Base-by-base conservation (phyloP, 169 alveolate genomes). In the Cystoisospora suis region DNA sequence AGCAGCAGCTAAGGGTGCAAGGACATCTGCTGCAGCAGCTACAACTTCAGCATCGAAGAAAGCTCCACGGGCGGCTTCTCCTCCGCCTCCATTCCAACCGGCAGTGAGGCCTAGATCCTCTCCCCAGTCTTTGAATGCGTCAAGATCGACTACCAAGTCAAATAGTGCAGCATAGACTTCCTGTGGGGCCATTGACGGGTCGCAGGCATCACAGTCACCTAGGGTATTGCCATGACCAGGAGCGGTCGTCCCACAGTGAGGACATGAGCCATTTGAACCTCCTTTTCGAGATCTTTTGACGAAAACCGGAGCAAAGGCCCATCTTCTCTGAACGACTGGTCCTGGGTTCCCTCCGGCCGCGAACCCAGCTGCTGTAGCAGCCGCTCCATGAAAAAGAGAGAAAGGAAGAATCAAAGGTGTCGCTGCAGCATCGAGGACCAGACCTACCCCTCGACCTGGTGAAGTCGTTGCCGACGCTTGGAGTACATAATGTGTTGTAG, bases 1-100 rank as follows among this genome's bases (percentile, higher is more conserved):
- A 5, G 53, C 83, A 17, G 23, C 3, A 9, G 83, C 83, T n/a
- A 72, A 53, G 2, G 83, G 83, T 56, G 83, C 83, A 1, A 72
- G 83, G 47, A 72, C 83, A 32, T 72, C 83, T 2, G 83, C 83
- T 3, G 83, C 83, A 0, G 83, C 53, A 36, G 56, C 53, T 46
- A 72, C 83, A 12, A 72, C 83, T 20, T 72, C 83, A 3, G 83
- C 83, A 53, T 72, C 83, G 83, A 72, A 72, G 53, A 72, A 72
- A 0, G 83, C 83, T 7, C 56, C 83, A 2, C n/a, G 23, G n/a
- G 6, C 77, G 77, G n/a, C 77, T n/a, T 65, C 77, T 36, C 77
- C 77, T 15, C 9, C n/a, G 6, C n/a, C 9, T 20, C 45, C 9
- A 44, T 32, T 1, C 23, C 77, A 65, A 23, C 40, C 77, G n/a